These are phyloP conservation scores for Eruca vesicaria DNA, from an alignment of 441 rosid genomes.

Conservation along the genomic window DNA sequence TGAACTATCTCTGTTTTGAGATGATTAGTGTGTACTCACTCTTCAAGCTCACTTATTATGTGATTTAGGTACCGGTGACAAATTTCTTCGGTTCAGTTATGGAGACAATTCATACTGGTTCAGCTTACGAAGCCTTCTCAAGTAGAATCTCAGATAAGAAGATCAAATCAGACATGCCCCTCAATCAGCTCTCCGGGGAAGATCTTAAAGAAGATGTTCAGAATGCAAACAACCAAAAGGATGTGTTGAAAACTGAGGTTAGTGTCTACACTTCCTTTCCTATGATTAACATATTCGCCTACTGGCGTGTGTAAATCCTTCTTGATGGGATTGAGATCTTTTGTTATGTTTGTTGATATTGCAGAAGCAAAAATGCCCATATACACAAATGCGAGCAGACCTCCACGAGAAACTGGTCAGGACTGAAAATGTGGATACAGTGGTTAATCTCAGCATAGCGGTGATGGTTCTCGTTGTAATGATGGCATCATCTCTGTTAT, in stretches of 20 bases:
- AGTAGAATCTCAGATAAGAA: conserved; percentile 31
- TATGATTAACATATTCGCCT: neutral
- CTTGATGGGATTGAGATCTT: too few relatives aligned
- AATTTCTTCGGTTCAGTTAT: conserved; percentile 95
- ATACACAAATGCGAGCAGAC: conserved; percentile 36
- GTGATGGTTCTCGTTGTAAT: conserved; percentile 45
- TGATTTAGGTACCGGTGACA: conserved; percentile 81
- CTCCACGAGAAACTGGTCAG: conserved; percentile 40
- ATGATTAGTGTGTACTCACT: conserved; percentile 6
- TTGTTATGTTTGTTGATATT: conserved; percentile 24
- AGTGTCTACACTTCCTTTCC: neutral
- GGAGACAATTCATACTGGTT: conserved; percentile 88
- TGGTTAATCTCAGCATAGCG: conserved; percentile 62
- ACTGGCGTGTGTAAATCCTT: too few relatives aligned
- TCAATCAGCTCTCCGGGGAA: conserved; percentile 34
- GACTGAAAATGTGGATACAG: conserved; percentile 49
- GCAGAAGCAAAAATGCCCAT: conserved; percentile 56
- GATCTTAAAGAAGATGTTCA: conserved; percentile 31
- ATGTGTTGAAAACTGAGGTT: conserved; percentile 46
- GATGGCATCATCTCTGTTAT: conserved; percentile 24
- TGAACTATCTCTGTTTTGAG: neutral
- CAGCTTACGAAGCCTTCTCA: conserved; percentile 53
- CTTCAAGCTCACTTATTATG: conserved; percentile 18
- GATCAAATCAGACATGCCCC: conserved; percentile 29
- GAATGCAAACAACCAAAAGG: conserved; percentile 23